A percentile compares a stretch with the other conserved stretches of the same genome.
Evolutionary conservation across 2,329 filamentous ascomycete species (phyloP).

Genomic region (Huntiella moniliformis): DNA sequence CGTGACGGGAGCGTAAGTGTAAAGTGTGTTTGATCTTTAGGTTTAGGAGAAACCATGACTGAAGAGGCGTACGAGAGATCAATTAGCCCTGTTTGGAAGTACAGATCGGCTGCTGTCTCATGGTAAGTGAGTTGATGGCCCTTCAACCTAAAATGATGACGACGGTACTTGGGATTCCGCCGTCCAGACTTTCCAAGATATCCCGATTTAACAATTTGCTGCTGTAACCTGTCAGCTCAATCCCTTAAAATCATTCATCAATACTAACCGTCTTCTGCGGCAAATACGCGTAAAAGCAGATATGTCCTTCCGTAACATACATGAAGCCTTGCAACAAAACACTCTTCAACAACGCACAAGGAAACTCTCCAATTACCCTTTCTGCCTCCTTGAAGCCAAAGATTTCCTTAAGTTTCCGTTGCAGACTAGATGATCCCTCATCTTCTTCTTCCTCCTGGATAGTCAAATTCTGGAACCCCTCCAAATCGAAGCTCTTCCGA

Average conservation of each 20-base stretch:
- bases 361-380: constrained; percentile 80
- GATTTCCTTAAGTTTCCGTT: constrained; percentile 59
- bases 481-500: constrained; percentile 38
- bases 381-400: constrained; percentile 70
- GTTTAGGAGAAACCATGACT: constrained; percentile 57
- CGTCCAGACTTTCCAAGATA: constrained; percentile 77
- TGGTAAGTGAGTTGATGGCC: constrained; percentile 88
- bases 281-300: constrained; percentile 96
- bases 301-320: constrained; percentile 82
- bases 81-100: constrained; percentile 82
- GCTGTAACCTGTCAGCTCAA: constrained; percentile 23
- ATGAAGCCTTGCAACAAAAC: constrained; percentile 86
- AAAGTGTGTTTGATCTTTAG: constrained; percentile 61
- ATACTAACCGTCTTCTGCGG: constrained; percentile 64
- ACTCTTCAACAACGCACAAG: constrained; percentile 82
- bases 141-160: constrained; percentile 87
- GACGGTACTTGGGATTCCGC: constrained; percentile 68
- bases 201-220: constrained; percentile 65
- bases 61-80: constrained; percentile 84
- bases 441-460: not conserved
- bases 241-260: not conserved
- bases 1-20: constrained; percentile 64
- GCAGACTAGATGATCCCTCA: constrained; percentile 34
- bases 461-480: constrained; percentile 20
- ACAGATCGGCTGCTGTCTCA: constrained; percentile 62